Evolutionary conservation across 257 asterid species (phyloP).

Genomic region (Nicotiana benthamiana): DNA sequence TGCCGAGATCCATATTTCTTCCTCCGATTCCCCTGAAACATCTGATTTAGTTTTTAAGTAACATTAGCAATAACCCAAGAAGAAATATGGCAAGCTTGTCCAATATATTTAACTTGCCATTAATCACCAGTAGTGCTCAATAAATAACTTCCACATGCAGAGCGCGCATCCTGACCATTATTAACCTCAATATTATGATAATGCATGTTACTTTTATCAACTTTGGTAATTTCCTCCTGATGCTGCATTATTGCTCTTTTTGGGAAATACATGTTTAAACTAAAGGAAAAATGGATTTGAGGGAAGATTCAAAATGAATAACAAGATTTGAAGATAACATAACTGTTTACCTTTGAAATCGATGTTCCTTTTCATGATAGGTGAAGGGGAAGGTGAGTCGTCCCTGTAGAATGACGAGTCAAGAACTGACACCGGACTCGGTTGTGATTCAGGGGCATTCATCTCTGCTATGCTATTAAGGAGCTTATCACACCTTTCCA

Average conservation of each 20-base stretch:
- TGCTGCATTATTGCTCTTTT: too few relatives aligned
- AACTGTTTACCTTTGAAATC: conserved; percentile 60
- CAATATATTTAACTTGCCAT: not conserved
- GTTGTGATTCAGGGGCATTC: conserved; percentile 58
- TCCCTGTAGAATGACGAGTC: conserved; percentile 88
- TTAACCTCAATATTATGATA: not conserved
- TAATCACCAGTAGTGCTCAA: not conserved
- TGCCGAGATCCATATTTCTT: conserved; percentile 49
- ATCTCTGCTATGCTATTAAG: conserved; percentile 86
- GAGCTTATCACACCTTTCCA: conserved; percentile 91
- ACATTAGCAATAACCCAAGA: not conserved
- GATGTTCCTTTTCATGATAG: conserved; percentile 58
- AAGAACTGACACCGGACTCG: conserved; percentile 94
- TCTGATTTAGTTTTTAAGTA: conserved; percentile 26
- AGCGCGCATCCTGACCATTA: not conserved
- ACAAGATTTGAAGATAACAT: not conserved
- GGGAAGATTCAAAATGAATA: not conserved
- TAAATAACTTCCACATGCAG: not conserved
- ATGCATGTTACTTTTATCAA: too few relatives aligned
- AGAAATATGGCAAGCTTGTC: not conserved
- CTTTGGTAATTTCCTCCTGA: too few relatives aligned
- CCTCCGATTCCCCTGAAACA: conserved; percentile 46
- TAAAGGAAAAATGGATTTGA: too few relatives aligned
- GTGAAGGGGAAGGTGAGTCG: conserved; percentile 73
- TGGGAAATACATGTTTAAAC: too few relatives aligned